A percentile compares a stretch with the other conserved stretches of the same genome.
Evolutionary conservation across 148 eudicot genomes (phyloP).

Genomic region (Pouteria glomerata): DNA sequence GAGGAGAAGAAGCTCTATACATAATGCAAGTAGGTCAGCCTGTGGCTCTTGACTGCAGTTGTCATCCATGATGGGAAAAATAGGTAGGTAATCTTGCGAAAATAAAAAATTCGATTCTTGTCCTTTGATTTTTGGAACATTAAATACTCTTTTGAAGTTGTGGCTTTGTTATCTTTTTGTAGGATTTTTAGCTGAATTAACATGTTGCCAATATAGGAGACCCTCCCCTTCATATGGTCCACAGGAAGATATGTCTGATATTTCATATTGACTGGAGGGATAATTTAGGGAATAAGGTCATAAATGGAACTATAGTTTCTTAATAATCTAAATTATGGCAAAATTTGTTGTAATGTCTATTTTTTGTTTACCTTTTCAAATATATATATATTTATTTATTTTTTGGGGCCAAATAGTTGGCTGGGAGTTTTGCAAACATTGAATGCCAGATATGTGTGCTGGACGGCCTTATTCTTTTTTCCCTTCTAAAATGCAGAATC

Average conservation of each 20-base stretch:
- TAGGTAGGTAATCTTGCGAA: not conserved
- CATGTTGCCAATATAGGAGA: not conserved
- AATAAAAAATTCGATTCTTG: not conserved
- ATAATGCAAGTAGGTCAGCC: not conserved
- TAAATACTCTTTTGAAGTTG: not conserved
- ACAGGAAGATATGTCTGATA: not conserved
- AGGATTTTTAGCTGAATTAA: not conserved
- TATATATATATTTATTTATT: not conserved
- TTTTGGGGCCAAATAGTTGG: not conserved
- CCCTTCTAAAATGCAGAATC: slow-evolving; percentile 33
- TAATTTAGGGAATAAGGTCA: no score
- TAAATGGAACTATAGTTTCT: no score
- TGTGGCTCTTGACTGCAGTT: no score
- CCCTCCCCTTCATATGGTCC: not conserved
- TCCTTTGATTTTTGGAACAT: not conserved
- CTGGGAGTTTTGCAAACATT: not conserved
- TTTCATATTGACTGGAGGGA: no score
- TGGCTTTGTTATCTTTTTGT: not conserved
- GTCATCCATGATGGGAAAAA: not conserved
- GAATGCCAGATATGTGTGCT: not conserved
- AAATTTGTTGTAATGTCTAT: not conserved
- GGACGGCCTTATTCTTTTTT: not conserved
- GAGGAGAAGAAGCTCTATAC: not conserved
- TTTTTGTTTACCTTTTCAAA: no score
- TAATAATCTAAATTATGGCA: not conserved